Base-by-base conservation (phyloP, 805 yeast species). In the Kazachstania psychrophila region DNA sequence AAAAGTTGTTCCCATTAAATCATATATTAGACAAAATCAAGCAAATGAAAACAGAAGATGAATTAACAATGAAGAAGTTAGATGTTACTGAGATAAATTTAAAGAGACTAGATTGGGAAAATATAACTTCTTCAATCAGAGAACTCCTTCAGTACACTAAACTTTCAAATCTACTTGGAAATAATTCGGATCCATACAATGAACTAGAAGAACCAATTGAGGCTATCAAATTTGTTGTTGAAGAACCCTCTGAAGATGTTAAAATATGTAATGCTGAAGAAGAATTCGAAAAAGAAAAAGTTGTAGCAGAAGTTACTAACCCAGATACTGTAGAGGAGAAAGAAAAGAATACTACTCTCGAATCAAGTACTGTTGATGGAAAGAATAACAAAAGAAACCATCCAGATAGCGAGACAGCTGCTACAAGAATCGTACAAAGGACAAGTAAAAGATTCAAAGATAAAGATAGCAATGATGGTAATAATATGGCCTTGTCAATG, bases 131-230 rank as follows among this genome's bases (percentile, higher is more conserved):
- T 1, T 48, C 54, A 6, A 26, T 62, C 2, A 48, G 48, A n/a
- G 45, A 43, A 3, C 34, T 54, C 2, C 35, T 62, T 26, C 65
- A 73, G 3, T 70, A 65, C 40, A 56, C 66, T 3, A 70, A 66
- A 45, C 37, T 40, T 3, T 41, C 47, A 31, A 47, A 44, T 19
- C 44, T 45, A 28, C 40, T 48, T 29, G 48, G 66, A 5, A 72
- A 61, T 44, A 52, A 62, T 23, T 52, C 66, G 22, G 85, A 79
- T 45, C 69, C 73, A 0, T 79, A 80, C 44, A 46, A 61, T 11
- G 62, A 73, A 20, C 61, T 73, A 0, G 74, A 70, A 24, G 61
- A 58, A 3, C 68, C 77, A 0, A 56, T 77, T 2, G 78, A 73
- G 27, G 52, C 56, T 8, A 52, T 78, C 2, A 47, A 42, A 12